phyloP scores from a whole-genome alignment of 805 yeast genomes.

The Kodamaea laetipori region DNA sequence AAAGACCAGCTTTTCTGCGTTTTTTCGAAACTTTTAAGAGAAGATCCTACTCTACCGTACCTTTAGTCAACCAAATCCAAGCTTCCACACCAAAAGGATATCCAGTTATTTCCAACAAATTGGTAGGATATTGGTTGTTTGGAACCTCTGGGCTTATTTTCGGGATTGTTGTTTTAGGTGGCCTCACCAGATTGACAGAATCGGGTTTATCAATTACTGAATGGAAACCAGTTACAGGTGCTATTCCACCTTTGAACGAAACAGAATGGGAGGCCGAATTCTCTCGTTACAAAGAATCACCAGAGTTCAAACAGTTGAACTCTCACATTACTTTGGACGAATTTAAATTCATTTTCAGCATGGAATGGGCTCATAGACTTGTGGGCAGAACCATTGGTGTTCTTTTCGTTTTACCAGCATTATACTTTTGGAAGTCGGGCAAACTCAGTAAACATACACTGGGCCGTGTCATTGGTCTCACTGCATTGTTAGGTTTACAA shows the following conservation, averaged over 20 bases:
- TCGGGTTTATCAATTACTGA: constrained; percentile 96
- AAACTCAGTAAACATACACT: constrained; percentile 70
- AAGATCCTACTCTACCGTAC: constrained; percentile 11
- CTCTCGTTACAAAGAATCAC: constrained; percentile 75
- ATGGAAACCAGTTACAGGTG: constrained; percentile 97
- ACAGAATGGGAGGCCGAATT: constrained; percentile 87
- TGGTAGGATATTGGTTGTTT: constrained; percentile 83
- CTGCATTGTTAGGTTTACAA: constrained; percentile 83
- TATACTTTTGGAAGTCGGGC: constrained; percentile 70
- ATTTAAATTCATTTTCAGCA: constrained; percentile 88
- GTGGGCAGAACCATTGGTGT: constrained; percentile 91
- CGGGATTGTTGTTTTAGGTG: constrained; percentile 96
- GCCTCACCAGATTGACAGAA: constrained; percentile 91
- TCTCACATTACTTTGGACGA: constrained; percentile 88
- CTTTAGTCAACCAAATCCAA: constrained; percentile 1
- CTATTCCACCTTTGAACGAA: constrained; percentile 82
- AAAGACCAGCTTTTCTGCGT: constrained; percentile 1
- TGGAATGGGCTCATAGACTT: constrained; percentile 97
- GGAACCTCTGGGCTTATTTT: constrained; percentile 88
- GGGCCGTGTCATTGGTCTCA: constrained; percentile 66
- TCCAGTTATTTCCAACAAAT: constrained; percentile 26
- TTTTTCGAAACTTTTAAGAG: neutral
- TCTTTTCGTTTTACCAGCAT: constrained; percentile 79
- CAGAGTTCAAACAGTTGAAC: constrained; percentile 88
- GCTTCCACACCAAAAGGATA: neutral